Conservation (phyloP, 1,284 basidiomycete species). For the Kalmanozyma brasiliensis region DNA sequence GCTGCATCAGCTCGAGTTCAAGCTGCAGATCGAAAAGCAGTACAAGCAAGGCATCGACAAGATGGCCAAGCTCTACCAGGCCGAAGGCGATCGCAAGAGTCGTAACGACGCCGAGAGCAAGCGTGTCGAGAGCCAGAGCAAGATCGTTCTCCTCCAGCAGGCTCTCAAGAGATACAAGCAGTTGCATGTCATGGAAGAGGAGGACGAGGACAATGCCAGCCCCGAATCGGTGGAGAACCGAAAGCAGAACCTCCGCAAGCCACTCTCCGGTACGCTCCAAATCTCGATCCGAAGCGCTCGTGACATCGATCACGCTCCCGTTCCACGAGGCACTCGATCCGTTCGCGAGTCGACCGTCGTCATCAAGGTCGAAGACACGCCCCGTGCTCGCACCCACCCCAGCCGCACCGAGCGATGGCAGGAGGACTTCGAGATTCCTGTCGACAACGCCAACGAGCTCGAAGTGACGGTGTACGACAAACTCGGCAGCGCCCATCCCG, state of each 20-base stretch:
- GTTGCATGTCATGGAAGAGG: slow-evolving; percentile 90
- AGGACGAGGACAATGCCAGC: slow-evolving; percentile 72
- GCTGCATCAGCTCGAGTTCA: slow-evolving; percentile 99
- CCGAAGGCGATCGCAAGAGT: slow-evolving; percentile 86
- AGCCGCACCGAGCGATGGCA: slow-evolving; percentile 96
- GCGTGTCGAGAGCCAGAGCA: slow-evolving; percentile 91
- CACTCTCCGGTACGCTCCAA: slow-evolving; percentile 90
- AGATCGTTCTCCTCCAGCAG: slow-evolving; percentile 90
- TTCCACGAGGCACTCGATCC: slow-evolving; percentile 69
- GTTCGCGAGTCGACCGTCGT: slow-evolving; percentile 84
- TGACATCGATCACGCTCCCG: slow-evolving; percentile 92
- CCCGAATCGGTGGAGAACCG: slow-evolving; percentile 74
- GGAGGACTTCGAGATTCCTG: slow-evolving; percentile 93
- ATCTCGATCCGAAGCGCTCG: slow-evolving; percentile 88
- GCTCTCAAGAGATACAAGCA: slow-evolving; percentile 97
- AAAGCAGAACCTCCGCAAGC: slow-evolving; percentile 90
- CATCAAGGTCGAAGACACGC: slow-evolving; percentile 95
- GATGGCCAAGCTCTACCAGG: slow-evolving; percentile 89
- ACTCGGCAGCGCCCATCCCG: slow-evolving; percentile 78
- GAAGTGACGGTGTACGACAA: slow-evolving; percentile 97
- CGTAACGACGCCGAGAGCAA: slow-evolving; percentile 86
- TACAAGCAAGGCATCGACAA: slow-evolving; percentile 99
- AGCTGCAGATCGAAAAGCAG: slow-evolving; percentile 96
- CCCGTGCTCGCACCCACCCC: slow-evolving; percentile 89
- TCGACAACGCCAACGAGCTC: slow-evolving; percentile 98